A percentile compares a stretch with the other conserved stretches of the same genome.
Evolutionary conservation across 2,329 filamentous ascomycete species (phyloP).

Genomic region (Ustilaginoidea virens): DNA sequence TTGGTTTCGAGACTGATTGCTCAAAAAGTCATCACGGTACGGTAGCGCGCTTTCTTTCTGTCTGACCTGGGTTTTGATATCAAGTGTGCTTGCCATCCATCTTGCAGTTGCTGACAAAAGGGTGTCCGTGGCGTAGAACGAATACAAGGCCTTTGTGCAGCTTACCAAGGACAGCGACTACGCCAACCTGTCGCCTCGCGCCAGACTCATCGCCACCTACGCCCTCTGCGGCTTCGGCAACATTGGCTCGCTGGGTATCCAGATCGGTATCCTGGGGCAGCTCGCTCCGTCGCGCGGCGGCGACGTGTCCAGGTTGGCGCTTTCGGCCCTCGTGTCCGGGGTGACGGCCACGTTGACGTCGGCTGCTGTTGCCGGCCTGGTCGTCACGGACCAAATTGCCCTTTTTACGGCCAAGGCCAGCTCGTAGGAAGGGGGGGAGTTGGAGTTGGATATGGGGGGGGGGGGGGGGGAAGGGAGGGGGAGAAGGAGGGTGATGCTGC

Average conservation of each 20-base stretch:
- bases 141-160: conserved; percentile 56
- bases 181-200: conserved; percentile 47
- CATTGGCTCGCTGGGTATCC: conserved; percentile 73
- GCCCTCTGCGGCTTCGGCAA: conserved; percentile 75
- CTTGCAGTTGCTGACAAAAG: too few relatives aligned
- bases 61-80: conserved; percentile 3
- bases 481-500: not conserved
- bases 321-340: conserved; percentile 65
- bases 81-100: too few relatives aligned
- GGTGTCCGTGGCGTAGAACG: conserved; percentile 34
- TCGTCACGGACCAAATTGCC: conserved; percentile 39
- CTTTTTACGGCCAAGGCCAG: conserved; percentile 4
- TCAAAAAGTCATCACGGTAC: conserved; percentile 62
- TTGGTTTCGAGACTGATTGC: conserved; percentile 68
- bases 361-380: conserved; percentile 62
- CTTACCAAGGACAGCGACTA: conserved; percentile 46
- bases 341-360: conserved; percentile 66
- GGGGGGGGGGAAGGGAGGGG: not conserved
- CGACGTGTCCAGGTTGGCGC: conserved; percentile 59
- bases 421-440: too few relatives aligned
- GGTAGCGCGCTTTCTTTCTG: conserved; percentile 11
- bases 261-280: conserved; percentile 77
- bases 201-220: conserved; percentile 71
- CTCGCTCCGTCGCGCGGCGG: conserved; percentile 59
- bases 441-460: not conserved